These are phyloP conservation scores for Syzygium oleosum DNA, from an alignment of 345 rosid species.

Conservation along the genomic window DNA sequence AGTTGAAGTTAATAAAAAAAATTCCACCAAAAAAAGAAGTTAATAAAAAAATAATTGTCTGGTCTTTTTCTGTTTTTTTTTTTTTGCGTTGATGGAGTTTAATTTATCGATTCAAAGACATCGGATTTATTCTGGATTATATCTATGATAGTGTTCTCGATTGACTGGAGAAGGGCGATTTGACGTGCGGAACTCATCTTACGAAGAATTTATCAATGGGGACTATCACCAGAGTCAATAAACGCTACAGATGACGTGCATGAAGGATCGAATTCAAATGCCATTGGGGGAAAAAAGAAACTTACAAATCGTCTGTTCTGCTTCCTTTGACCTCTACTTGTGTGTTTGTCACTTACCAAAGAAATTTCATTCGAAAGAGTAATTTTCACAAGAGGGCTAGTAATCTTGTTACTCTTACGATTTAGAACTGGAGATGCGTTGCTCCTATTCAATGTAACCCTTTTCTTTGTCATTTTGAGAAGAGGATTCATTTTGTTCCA, in stretches of 20 bases:
- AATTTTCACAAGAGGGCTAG: neutral
- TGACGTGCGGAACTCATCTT: neutral
- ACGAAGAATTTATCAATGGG: neutral
- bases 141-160: neutral
- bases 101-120: neutral
- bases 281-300: neutral
- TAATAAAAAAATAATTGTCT: neutral
- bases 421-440: neutral
- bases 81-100: neutral
- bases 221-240: neutral
- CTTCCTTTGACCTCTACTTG: neutral
- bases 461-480: neutral
- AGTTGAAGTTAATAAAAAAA: neutral
- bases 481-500: neutral
- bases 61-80: neutral
- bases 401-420: neutral
- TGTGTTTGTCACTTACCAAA: neutral
- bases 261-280: neutral
- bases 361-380: neutral
- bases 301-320: neutral
- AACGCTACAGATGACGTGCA: neutral
- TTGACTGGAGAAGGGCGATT: neutral
- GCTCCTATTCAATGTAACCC: neutral
- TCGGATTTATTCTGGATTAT: neutral
- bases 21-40: neutral